Percentiles rank a stretch among this genome's conserved stretches.
These are phyloP conservation scores for Elaeis oleifera DNA, from an alignment of 202 grass and related monocot genomes.

Conservation along the genomic window DNA sequence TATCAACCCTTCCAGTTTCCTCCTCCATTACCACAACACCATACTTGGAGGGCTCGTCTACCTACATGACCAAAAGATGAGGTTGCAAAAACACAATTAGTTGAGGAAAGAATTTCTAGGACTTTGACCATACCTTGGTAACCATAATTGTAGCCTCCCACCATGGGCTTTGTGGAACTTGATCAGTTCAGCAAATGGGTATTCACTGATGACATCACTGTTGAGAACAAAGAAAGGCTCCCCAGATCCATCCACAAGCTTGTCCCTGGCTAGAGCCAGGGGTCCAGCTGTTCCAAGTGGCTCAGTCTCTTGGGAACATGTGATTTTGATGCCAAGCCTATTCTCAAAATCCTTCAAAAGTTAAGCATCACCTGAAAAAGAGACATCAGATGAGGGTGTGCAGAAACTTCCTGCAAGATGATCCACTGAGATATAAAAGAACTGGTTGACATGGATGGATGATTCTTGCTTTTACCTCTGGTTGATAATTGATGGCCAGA, in stretches of 20 bases:
- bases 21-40: slow-evolving; percentile 42
- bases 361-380: slow-evolving; percentile 28
- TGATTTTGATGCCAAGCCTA: slow-evolving; percentile 31
- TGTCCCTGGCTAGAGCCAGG: slow-evolving; percentile 33
- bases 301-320: slow-evolving; percentile 38
- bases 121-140: slow-evolving; percentile 24
- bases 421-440: slow-evolving; percentile 1
- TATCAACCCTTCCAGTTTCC: slow-evolving; percentile 27
- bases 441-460: background rate
- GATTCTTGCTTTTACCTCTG: slow-evolving; percentile 28
- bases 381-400: background rate
- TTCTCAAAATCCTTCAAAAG: slow-evolving; percentile 36
- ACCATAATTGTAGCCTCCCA: slow-evolving; percentile 35
- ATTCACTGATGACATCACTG: slow-evolving; percentile 37
- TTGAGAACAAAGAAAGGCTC: slow-evolving; percentile 37
- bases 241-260: slow-evolving; percentile 21
- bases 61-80: background rate
- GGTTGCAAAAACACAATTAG: too few relatives aligned
- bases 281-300: slow-evolving; percentile 34
- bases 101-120: too few relatives aligned
- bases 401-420: background rate
- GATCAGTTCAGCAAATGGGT: slow-evolving; percentile 31
- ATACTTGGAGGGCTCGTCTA: slow-evolving; percentile 43
- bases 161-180: slow-evolving; percentile 36
- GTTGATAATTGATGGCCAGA: slow-evolving; percentile 34